Conservation (phyloP, 371 early-diverging fungal genomes). For the Rhizopus stolonifer region DNA sequence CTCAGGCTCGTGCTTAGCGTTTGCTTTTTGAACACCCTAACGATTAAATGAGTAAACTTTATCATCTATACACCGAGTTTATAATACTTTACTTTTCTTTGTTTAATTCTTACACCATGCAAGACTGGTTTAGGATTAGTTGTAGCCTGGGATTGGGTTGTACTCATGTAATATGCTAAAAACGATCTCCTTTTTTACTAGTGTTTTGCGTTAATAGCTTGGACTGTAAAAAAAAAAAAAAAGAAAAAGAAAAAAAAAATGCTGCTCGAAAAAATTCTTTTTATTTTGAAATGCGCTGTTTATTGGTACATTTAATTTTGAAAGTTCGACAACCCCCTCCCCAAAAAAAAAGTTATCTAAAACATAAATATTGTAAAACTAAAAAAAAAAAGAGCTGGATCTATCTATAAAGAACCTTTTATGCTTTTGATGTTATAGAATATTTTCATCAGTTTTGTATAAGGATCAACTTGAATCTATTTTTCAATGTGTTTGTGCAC, state of each 20-base stretch:
- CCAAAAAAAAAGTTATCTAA: background rate
- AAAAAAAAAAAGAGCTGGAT: no score
- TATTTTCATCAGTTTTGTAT: no score
- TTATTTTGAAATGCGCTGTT: background rate
- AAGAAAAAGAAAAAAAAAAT: no score
- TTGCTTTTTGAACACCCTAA: slow-evolving; percentile 81
- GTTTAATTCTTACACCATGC: slow-evolving; percentile 83
- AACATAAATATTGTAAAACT: no score
- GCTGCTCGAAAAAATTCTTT: background rate
- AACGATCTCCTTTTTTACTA: slow-evolving; percentile 20
- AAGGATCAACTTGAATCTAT: no score
- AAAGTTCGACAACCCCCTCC: background rate
- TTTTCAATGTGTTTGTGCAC: no score
- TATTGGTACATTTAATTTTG: background rate
- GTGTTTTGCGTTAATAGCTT: slow-evolving; percentile 10
- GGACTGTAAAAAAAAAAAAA: background rate
- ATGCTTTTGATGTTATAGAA: no score
- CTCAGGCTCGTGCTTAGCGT: slow-evolving; percentile 85
- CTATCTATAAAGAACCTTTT: no score
- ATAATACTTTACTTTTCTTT: slow-evolving; percentile 59
- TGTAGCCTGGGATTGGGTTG: slow-evolving; percentile 57
- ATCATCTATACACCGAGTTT: background rate
- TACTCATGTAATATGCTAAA: slow-evolving; percentile 51
- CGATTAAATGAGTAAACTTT: slow-evolving; percentile 3
- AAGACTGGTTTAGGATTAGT: slow-evolving; percentile 65